Evolutionary conservation across 768 basidiomycete genomes (phyloP).

Genomic region (Fomitopsis serialis): DNA sequence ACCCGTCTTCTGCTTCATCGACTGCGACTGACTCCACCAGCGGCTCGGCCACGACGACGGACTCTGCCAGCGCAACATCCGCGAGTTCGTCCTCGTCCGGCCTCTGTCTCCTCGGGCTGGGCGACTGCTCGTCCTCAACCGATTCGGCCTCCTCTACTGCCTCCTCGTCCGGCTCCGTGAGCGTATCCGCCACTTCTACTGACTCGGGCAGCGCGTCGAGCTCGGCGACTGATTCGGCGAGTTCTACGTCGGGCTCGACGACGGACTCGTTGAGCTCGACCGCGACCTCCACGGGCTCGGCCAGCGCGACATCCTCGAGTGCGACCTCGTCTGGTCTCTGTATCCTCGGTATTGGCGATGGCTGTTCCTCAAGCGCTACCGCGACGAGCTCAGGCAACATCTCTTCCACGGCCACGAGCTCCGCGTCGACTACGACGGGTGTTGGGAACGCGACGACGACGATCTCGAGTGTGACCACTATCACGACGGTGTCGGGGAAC

Average conservation of each 20-base stretch:
- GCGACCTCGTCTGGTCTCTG: not conserved
- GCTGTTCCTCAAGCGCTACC: not conserved
- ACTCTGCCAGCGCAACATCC: not conserved
- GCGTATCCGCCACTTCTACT: not conserved
- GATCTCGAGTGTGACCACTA: not conserved
- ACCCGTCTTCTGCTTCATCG: not conserved
- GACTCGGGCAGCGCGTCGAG: slow-evolving; percentile 2
- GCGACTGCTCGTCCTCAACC: not conserved
- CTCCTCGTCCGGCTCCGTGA: slow-evolving; percentile 1
- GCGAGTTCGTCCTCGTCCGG: not conserved
- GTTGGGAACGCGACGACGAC: slow-evolving; percentile 1
- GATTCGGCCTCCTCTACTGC: not conserved
- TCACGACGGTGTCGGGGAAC: not conserved
- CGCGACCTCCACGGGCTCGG: slow-evolving; percentile 5
- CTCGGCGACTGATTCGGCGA: slow-evolving; percentile 4
- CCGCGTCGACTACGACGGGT: not conserved
- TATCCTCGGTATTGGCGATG: slow-evolving; percentile 4
- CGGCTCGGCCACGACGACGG: not conserved
- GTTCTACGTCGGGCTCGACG: no score
- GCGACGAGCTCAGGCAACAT: not conserved
- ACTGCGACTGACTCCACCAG: not conserved
- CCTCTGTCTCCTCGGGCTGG: not conserved
- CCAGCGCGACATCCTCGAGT: not conserved
- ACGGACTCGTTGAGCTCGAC: slow-evolving; percentile 1
- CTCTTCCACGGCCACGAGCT: not conserved